phyloP scores from a whole-genome alignment of 2,329 filamentous ascomycete species.

The Colletotrichum endophyticum region DNA sequence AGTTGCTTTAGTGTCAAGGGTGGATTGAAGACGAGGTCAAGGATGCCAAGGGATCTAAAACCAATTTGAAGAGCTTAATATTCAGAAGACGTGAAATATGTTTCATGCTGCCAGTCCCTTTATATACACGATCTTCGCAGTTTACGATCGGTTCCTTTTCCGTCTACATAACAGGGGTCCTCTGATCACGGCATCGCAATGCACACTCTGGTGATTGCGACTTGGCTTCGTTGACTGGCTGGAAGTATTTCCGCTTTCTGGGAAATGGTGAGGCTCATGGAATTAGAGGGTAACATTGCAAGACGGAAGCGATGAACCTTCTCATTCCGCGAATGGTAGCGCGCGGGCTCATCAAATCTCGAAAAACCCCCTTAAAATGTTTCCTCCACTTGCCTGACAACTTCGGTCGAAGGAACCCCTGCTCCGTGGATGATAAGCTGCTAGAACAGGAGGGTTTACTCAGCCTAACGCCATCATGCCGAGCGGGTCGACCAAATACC shows the following conservation, averaged over 20 bases:
- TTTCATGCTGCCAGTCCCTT: neutral
- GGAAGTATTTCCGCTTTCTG: neutral
- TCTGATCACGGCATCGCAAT: neutral
- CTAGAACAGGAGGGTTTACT: neutral
- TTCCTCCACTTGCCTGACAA: neutral
- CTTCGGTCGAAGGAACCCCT: neutral
- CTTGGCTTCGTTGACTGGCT: neutral
- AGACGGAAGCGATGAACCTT: neutral
- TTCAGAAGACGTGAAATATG: neutral
- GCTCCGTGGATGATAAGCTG: neutral
- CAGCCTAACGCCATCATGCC: neutral
- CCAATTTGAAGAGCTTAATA: neutral
- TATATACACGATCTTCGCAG: neutral
- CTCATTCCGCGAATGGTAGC: constrained; percentile 15
- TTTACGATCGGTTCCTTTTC: neutral
- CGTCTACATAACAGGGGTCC: neutral
- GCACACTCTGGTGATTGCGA: neutral
- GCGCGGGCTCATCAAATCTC: neutral
- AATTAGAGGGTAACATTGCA: neutral
- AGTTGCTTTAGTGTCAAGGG: neutral
- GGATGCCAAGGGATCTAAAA: neutral
- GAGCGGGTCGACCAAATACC: neutral
- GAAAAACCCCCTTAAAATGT: neutral
- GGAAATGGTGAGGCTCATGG: neutral
- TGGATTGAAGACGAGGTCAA: neutral